Conservation (phyloP, 805 yeast genomes). For the Pichia insulana region DNA sequence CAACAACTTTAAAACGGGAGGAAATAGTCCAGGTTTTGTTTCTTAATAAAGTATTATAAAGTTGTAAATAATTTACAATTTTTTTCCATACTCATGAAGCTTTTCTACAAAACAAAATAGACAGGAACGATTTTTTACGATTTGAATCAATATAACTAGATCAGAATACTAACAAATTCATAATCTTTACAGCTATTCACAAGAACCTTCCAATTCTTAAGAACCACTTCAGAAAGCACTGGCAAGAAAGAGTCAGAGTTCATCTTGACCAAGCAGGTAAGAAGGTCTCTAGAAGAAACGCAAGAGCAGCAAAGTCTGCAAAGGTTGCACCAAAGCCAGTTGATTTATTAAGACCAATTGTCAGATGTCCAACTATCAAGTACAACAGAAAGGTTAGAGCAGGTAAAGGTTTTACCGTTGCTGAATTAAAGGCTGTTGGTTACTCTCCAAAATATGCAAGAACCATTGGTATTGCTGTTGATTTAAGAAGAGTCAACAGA, state of each 20-base stretch:
- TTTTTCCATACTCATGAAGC: no score
- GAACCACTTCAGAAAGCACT: conserved; percentile 99
- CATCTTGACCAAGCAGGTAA: conserved; percentile 99
- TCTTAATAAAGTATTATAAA: no score
- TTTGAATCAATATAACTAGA: not conserved
- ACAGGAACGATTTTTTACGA: no score
- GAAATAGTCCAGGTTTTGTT: no score
- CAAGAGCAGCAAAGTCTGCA: conserved; percentile 92
- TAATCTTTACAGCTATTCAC: conserved; percentile 72
- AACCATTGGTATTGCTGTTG: conserved; percentile 97
- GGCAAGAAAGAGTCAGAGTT: conserved; percentile 99
- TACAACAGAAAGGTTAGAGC: conserved; percentile 99
- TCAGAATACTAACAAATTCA: conserved; percentile 15
- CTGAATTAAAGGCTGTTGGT: conserved; percentile 98
- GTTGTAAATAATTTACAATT: no score
- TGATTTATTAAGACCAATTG: conserved; percentile 93
- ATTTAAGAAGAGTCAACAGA: conserved; percentile 99
- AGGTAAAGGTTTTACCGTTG: conserved; percentile 98
- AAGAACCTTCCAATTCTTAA: conserved; percentile 98
- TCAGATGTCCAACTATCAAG: conserved; percentile 96
- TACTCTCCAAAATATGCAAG: conserved; percentile 91
- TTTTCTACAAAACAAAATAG: no score
- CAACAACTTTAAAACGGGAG: no score
- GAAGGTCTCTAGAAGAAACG: conserved; percentile 93
- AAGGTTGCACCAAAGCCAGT: conserved; percentile 95